These are phyloP conservation scores for Xerocomus spinulosus DNA, from an alignment of 768 basidiomycete species.

Conservation along the genomic window DNA sequence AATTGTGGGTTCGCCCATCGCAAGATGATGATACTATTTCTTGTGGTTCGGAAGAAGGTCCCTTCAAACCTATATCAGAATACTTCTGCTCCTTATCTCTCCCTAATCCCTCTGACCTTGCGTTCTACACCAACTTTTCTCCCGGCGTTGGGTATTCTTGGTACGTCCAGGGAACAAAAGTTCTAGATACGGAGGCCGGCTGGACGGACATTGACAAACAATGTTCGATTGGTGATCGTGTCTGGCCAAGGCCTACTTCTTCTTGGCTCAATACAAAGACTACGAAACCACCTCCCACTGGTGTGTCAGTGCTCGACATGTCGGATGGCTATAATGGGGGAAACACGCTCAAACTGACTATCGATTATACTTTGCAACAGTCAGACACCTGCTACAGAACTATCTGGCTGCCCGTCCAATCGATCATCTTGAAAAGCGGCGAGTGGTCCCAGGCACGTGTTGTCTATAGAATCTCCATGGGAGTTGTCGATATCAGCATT, in stretches of 20 bases:
- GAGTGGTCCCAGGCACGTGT: conserved; percentile 46
- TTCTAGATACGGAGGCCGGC: conserved; percentile 43
- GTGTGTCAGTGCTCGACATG: conserved; percentile 45
- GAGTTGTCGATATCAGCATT: no score
- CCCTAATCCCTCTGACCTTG: conserved; percentile 50
- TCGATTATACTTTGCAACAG: conserved; percentile 37
- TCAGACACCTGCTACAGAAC: conserved; percentile 46
- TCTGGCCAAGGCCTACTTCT: conserved; percentile 60
- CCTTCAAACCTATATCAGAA: conserved; percentile 47
- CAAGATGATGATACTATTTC: conserved; percentile 36
- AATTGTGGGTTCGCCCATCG: conserved; percentile 72
- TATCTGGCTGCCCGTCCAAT: conserved; percentile 67
- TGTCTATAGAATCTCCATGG: conserved; percentile 47
- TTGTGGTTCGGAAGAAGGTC: conserved; percentile 47
- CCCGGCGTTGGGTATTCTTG: conserved; percentile 66
- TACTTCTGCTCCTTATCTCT: conserved; percentile 51
- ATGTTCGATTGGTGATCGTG: conserved; percentile 58
- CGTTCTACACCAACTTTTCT: conserved; percentile 64
- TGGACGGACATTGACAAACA: conserved; percentile 82
- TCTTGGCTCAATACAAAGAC: conserved; percentile 44
- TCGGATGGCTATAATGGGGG: conserved; percentile 73
- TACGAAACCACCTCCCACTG: conserved; percentile 36
- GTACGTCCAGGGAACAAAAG: conserved; percentile 59
- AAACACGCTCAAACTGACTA: conserved; percentile 41
- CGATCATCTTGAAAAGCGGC: conserved; percentile 43